Base-by-base conservation (phyloP, 306 rosid species). In the Crataegus laevigata region DNA sequence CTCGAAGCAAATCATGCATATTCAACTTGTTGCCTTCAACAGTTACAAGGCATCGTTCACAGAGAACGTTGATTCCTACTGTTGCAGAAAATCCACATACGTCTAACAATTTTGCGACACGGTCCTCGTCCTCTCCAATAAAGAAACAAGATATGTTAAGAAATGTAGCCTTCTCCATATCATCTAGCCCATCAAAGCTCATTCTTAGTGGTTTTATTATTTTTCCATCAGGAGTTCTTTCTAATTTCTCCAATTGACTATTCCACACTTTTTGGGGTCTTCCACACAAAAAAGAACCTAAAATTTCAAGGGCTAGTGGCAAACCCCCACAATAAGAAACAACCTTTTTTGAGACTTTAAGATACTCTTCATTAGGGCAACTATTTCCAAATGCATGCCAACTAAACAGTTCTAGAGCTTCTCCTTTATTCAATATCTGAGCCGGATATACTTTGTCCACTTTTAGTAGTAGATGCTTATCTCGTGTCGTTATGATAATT, bases 101-200 rank as follows among this genome's bases (percentile, higher is more conserved):
- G 43, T 84, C 78, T 4, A 84, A 58, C 22, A 84, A 43, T n/a
- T 84, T 38, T 0, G 63, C 66, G 3, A 83, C 88, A 21, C 71
- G 15, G 8, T 43, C 63, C 59, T 21, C 70, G 0, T 81, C 66
- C 76, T 69, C 67, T 4, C 86, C 86, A 1, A 79, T 71, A 66
- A 86, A 83, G 77, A 81, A 86, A 66, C 84, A 81, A 17, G 77
- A 74, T n/a, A 86, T 55, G 43, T 86, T 81, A 29, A 84, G 87
- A 21, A 86, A 86, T 51, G 74, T 81, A 42, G 77, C 83, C 51
- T 67, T 79, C 1, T 29, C 47, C 21, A 25, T 66, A 0, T 29
- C 79, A n/a, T 36, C 79, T 6, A 82, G 59, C 2, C 75, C 78
- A 15, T 82, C 74, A 69, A 69, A 82, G 25, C 82, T 78, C 45